Conservation (phyloP, 169 alveolate genomes). For the Babesia bigemina region DNA sequence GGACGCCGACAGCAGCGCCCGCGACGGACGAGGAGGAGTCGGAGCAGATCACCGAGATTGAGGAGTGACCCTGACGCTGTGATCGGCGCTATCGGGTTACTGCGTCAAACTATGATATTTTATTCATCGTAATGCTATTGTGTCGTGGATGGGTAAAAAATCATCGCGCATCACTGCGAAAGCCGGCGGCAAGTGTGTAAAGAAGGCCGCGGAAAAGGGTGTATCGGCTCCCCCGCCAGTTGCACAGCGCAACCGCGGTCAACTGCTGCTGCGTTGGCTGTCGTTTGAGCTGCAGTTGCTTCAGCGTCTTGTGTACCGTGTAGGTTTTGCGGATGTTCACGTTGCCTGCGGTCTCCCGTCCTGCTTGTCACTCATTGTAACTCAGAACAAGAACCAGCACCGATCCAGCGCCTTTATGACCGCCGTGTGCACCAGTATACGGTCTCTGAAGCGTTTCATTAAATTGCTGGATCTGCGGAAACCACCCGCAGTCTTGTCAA, state of each 20-base stretch:
- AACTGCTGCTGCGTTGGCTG: conserved; percentile 13
- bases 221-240: not conserved
- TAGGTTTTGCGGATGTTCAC: not conserved
- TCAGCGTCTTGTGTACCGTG: conserved; percentile 42
- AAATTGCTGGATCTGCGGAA: not conserved
- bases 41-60: conserved; percentile 32
- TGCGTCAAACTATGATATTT: too few species aligned
- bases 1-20: conserved; percentile 7
- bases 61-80: conserved; percentile 13
- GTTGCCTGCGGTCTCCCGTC: not conserved
- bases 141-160: conserved; percentile 18
- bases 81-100: not conserved
- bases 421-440: conserved; percentile 7
- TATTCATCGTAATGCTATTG: not conserved
- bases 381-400: conserved; percentile 51
- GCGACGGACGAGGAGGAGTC: conserved; percentile 23
- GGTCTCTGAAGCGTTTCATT: conserved; percentile 38
- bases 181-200: conserved; percentile 28
- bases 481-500: not conserved
- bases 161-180: not conserved
- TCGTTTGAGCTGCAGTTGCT: conserved; percentile 23
- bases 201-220: conserved; percentile 8
- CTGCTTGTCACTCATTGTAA: not conserved
- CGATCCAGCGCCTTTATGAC: conserved; percentile 40
- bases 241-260: not conserved